Conservation (phyloP, 1,139 yeast species). For the Saccharomycopsis hybrid region DNA sequence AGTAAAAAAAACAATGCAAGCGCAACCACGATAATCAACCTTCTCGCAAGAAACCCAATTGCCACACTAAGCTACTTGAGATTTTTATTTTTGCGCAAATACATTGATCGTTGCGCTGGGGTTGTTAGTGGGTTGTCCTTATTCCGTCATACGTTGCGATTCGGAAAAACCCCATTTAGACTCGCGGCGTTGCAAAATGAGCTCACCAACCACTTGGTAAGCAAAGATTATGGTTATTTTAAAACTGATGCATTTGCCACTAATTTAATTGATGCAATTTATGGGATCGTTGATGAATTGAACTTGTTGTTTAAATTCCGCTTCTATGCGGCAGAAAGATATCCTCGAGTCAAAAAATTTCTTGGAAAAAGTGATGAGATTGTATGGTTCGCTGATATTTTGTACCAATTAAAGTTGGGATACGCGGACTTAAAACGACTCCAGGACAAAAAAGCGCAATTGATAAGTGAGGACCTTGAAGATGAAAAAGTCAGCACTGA, state of each 20-base stretch:
- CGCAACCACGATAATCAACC: neutral
- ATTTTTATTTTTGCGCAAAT: constrained; percentile 7
- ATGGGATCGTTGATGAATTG: constrained; percentile 58
- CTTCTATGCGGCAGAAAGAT: constrained; percentile 32
- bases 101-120: constrained; percentile 14
- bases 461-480: constrained; percentile 22
- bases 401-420: constrained; percentile 47
- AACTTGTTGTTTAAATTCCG: constrained; percentile 48
- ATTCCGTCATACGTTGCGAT: constrained; percentile 63
- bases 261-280: constrained; percentile 44
- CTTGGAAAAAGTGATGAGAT: constrained; percentile 49
- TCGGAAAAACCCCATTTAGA: constrained; percentile 67
- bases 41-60: constrained; percentile 1
- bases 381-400: constrained; percentile 61
- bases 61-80: constrained; percentile 4
- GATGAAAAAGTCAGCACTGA: constrained; percentile 6
- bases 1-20: neutral
- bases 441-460: constrained; percentile 36
- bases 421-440: constrained; percentile 36
- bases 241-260: constrained; percentile 11
- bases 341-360: constrained; percentile 32
- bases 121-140: constrained; percentile 34
- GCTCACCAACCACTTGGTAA: neutral
- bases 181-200: constrained; percentile 26
- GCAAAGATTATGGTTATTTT: neutral